These are phyloP conservation scores for Persicaria tinctoria DNA, from an alignment of 148 eudicot genomes.

Conservation along the genomic window DNA sequence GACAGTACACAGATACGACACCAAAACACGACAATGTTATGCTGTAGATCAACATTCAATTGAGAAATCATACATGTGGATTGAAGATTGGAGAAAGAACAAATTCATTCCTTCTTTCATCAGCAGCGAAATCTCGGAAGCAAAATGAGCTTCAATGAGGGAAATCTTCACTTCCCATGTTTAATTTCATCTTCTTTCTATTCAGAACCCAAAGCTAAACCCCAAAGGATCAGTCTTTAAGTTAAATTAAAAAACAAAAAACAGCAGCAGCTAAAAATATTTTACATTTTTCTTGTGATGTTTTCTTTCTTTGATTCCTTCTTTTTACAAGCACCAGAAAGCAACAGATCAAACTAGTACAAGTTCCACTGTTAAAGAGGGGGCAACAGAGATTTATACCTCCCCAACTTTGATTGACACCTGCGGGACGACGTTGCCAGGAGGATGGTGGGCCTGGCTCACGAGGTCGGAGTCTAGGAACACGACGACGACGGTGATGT, in stretches of 20 bases:
- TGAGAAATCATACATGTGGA: too few species aligned
- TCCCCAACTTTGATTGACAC: conserved; percentile 2
- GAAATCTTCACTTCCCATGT: background rate
- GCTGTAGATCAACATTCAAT: too few species aligned
- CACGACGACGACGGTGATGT: conserved; percentile 10
- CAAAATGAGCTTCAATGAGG: background rate
- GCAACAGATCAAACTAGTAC: conserved; percentile 11
- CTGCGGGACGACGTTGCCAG: background rate
- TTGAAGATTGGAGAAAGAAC: too few species aligned
- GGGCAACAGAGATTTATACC: background rate
- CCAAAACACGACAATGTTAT: too few species aligned
- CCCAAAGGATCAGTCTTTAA: conserved; percentile 3
- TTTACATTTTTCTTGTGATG: conserved; percentile 9
- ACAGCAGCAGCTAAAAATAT: conserved; percentile 1
- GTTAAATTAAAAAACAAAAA: background rate
- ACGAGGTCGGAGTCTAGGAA: conserved; percentile 9
- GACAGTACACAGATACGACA: too few species aligned
- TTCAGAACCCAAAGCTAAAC: background rate
- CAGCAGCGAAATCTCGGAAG: background rate
- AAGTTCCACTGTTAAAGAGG: background rate
- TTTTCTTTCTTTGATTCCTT: conserved; percentile 3
- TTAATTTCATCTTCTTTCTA: background rate
- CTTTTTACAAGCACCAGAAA: conserved; percentile 3
- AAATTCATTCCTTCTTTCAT: background rate
- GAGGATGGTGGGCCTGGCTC: conserved; percentile 2